These are phyloP conservation scores for Triangularia verruculosa DNA, from an alignment of 2,329 filamentous ascomycete genomes.

Conservation along the genomic window DNA sequence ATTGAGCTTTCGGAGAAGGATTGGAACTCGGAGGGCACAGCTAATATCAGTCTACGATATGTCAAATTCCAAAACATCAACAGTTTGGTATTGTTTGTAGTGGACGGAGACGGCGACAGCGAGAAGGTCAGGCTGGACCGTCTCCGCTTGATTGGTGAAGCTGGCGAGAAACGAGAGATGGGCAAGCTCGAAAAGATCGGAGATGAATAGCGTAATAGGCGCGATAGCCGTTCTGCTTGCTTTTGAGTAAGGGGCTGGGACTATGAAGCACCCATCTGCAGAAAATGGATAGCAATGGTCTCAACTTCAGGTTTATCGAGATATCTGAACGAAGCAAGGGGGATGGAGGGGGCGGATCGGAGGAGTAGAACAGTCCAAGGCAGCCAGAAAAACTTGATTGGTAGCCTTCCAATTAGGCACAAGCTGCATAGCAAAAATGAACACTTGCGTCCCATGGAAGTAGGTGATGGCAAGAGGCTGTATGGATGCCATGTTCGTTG, in stretches of 20 bases:
- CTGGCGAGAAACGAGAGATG: conserved; percentile 86
- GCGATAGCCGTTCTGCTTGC: neutral
- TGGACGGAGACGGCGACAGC: conserved; percentile 75
- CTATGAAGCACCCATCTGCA: conserved; percentile 8
- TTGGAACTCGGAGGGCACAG: conserved; percentile 79
- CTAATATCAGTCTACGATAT: conserved; percentile 72
- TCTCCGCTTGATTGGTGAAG: conserved; percentile 78
- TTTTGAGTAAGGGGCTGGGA: neutral
- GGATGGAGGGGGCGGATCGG: too few species aligned
- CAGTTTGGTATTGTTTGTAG: conserved; percentile 83
- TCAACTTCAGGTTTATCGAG: conserved; percentile 7
- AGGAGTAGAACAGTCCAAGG: too few species aligned
- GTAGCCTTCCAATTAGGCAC: conserved; percentile 21
- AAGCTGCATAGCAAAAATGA: too few species aligned
- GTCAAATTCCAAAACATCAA: conserved; percentile 97
- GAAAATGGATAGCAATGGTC: conserved; percentile 13
- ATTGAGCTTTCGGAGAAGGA: conserved; percentile 72
- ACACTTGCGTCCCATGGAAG: conserved; percentile 19
- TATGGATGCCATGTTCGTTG: conserved; percentile 30
- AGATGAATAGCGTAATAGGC: conserved; percentile 53
- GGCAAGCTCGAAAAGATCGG: conserved; percentile 95
- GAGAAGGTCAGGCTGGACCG: conserved; percentile 85
- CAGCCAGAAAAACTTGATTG: conserved; percentile 7
- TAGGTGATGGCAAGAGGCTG: conserved; percentile 19
- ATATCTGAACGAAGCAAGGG: conserved; percentile 10